Evolutionary conservation across 2,329 filamentous ascomycete genomes (phyloP).

Genomic region (Orbilia javanica): DNA sequence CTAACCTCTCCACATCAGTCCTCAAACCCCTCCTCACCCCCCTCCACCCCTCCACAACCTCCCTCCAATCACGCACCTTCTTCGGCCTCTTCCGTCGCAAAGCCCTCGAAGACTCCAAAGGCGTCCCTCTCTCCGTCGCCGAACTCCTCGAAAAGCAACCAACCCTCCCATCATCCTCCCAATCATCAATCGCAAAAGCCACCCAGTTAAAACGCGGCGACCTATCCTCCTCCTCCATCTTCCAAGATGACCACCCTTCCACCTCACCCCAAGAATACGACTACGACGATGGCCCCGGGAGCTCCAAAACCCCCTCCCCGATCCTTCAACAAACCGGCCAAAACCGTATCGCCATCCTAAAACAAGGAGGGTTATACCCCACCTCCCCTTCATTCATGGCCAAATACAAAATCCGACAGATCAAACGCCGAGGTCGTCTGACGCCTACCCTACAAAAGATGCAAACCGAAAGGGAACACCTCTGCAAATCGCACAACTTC

Average conservation of each 20-base stretch:
- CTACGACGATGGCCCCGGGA: not conserved
- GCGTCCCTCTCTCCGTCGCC: conserved; percentile 63
- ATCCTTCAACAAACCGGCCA: conserved; percentile 25
- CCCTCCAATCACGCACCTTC: conserved; percentile 35
- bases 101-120: conserved; percentile 42
- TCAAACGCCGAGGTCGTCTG: conserved; percentile 77
- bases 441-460: conserved; percentile 76
- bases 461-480: conserved; percentile 65
- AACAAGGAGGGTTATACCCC: conserved; percentile 67
- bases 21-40: conserved; percentile 20
- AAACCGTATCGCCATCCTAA: conserved; percentile 70
- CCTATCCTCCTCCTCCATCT: conserved; percentile 69
- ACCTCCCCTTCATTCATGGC: conserved; percentile 77
- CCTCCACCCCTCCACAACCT: too few species aligned
- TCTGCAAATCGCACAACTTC: conserved; percentile 77
- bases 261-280: too few species aligned
- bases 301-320: conserved; percentile 1
- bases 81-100: conserved; percentile 52
- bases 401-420: conserved; percentile 83
- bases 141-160: conserved; percentile 64
- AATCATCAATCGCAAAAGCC: not conserved
- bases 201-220: conserved; percentile 64
- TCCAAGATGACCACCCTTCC: conserved; percentile 62
- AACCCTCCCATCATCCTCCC: not conserved
- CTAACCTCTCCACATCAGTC: too few species aligned